Percentiles rank a stretch among this genome's conserved stretches.
Evolutionary conservation across 495 filamentous ascomycete species (phyloP).

Genomic region (Chaetomium fimeti): DNA sequence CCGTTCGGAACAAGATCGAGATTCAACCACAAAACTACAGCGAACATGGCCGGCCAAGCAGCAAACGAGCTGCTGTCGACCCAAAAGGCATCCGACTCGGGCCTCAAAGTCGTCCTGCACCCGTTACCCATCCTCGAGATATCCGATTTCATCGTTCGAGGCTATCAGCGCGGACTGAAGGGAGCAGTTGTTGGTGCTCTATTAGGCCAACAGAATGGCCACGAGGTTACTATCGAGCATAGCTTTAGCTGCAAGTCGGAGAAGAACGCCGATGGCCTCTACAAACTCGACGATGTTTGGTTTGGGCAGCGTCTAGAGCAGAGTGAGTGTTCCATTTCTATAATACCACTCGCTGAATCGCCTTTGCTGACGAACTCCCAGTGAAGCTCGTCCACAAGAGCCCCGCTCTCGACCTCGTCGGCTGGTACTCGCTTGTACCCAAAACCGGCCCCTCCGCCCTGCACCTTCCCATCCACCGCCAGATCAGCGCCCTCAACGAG

Average conservation of each 20-base stretch:
- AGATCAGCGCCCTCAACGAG: conserved; percentile 77
- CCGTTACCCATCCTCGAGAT: conserved; percentile 94
- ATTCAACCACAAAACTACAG: neutral
- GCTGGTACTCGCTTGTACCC: conserved; percentile 88
- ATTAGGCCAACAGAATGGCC: conserved; percentile 85
- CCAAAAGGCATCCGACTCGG: conserved; percentile 66
- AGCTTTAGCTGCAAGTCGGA: conserved; percentile 76
- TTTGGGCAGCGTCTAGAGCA: conserved; percentile 79
- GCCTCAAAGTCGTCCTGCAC: conserved; percentile 81
- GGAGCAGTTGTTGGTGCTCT: conserved; percentile 84
- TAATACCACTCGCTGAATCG: neutral
- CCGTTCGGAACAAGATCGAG: neutral
- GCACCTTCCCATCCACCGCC: conserved; percentile 72
- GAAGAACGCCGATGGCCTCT: conserved; percentile 49
- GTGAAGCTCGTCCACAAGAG: conserved; percentile 87
- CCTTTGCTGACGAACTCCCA: conserved; percentile 33
- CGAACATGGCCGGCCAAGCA: conserved; percentile 24
- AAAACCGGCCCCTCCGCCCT: conserved; percentile 64
- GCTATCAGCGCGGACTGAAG: conserved; percentile 69
- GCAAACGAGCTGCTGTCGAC: conserved; percentile 44
- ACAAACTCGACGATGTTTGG: conserved; percentile 64
- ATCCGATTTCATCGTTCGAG: conserved; percentile 92
- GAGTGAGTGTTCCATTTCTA: conserved; percentile 56
- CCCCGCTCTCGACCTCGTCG: conserved; percentile 81
- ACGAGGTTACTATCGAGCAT: conserved; percentile 86